These are phyloP conservation scores for Chenopodium suecicum DNA, from an alignment of 148 eudicot genomes.

Conservation along the genomic window DNA sequence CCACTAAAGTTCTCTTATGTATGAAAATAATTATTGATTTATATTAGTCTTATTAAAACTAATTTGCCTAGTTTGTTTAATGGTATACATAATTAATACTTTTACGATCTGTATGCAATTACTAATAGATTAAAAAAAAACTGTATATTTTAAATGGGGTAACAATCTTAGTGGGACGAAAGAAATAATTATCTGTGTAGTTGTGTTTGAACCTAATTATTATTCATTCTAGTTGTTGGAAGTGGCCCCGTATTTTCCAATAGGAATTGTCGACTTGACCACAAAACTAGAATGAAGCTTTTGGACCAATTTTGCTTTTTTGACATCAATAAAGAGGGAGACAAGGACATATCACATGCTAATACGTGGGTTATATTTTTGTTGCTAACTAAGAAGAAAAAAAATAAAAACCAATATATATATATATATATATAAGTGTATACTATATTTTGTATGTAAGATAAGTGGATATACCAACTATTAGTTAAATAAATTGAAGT, in stretches of 20 bases:
- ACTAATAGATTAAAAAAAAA: too few relatives aligned
- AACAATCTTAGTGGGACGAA: too few relatives aligned
- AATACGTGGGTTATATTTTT: conserved; percentile 8
- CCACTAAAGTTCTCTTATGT: too few relatives aligned
- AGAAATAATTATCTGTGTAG: background rate
- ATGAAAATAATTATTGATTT: too few relatives aligned
- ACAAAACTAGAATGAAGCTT: conserved; percentile 9
- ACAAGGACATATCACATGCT: conserved; percentile 28
- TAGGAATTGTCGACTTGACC: conserved; percentile 23
- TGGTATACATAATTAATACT: too few relatives aligned
- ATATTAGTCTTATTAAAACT: too few relatives aligned
- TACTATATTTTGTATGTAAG: too few relatives aligned
- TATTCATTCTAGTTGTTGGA: conserved; percentile 18
- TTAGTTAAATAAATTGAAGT: too few relatives aligned
- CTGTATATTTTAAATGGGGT: too few relatives aligned
- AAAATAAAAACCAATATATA: background rate
- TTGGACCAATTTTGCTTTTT: conserved; percentile 11
- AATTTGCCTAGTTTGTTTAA: too few relatives aligned
- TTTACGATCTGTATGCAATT: too few relatives aligned
- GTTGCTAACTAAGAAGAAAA: background rate
- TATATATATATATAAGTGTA: background rate
- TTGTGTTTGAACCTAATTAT: conserved; percentile 7
- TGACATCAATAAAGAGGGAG: background rate
- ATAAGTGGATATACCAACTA: too few relatives aligned
- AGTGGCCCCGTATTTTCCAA: conserved; percentile 8